Percentiles rank a stretch among this genome's conserved stretches.
Conservation (phyloP, 2,329 filamentous ascomycete species). For the Colletotrichum neosansevieriae region DNA sequence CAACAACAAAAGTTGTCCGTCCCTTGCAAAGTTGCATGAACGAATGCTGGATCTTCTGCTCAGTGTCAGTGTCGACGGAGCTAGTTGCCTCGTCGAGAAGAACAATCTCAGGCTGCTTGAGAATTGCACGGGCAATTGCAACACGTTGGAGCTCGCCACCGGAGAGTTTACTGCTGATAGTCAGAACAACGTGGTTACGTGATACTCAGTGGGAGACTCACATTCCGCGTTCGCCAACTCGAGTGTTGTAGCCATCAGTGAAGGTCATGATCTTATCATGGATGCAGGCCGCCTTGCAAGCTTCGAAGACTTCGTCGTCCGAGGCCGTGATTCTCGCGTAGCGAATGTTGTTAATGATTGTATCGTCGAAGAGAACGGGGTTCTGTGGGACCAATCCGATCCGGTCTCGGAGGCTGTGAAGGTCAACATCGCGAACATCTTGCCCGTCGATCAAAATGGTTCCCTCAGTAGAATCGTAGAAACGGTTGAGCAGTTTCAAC, state of each 20-base stretch:
- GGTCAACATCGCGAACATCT: constrained; percentile 66
- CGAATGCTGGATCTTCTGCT: constrained; percentile 74
- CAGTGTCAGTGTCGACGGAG: constrained; percentile 78
- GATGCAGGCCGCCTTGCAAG: constrained; percentile 67
- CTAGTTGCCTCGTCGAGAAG: constrained; percentile 85
- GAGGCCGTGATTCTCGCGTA: constrained; percentile 67
- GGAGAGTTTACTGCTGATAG: constrained; percentile 65
- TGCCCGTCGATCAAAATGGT: constrained; percentile 67
- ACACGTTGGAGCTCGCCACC: constrained; percentile 76
- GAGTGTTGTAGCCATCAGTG: constrained; percentile 63
- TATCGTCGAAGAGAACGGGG: constrained; percentile 68
- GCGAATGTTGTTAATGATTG: constrained; percentile 70
- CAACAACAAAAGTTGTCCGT: constrained; percentile 76
- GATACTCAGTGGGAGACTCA: constrained; percentile 43
- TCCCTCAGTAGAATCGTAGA: constrained; percentile 68
- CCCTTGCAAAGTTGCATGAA: constrained; percentile 68
- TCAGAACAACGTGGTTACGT: constrained; percentile 40
- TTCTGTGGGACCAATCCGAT: constrained; percentile 69
- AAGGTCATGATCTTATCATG: constrained; percentile 70
- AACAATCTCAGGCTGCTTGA: constrained; percentile 81
- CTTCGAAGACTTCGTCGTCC: constrained; percentile 66
- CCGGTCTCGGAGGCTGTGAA: constrained; percentile 63
- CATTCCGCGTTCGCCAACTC: constrained; percentile 64
- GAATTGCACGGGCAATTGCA: constrained; percentile 77
- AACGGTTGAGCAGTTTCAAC: constrained; percentile 69